phyloP scores from a whole-genome alignment of 2,329 filamentous ascomycete genomes.

The Talaromyces sp. region DNA sequence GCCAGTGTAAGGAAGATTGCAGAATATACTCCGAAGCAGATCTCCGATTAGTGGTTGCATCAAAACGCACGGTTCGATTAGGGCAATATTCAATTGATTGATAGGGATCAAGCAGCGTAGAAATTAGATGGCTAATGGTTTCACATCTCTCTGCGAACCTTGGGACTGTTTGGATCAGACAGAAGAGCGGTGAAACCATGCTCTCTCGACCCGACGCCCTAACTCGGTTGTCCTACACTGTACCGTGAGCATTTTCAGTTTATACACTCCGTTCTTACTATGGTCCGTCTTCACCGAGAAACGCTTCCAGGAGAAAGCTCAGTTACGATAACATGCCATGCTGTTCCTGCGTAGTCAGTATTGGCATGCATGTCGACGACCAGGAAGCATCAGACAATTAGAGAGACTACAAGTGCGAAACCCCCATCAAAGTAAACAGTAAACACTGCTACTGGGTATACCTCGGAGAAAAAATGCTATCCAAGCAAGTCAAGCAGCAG shows the following conservation, averaged over 20 bases:
- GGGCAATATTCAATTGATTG: background rate
- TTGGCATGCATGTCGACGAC: background rate
- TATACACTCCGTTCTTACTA: background rate
- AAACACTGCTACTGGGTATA: background rate
- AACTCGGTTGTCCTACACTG: background rate
- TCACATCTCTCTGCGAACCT: background rate
- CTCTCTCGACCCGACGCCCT: background rate
- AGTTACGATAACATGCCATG: background rate
- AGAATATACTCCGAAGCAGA: background rate
- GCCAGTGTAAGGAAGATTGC: background rate
- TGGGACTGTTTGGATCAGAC: background rate
- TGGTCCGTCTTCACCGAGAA: background rate
- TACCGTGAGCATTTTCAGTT: background rate
- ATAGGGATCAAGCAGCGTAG: background rate
- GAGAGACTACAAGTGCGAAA: background rate
- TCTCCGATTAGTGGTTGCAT: background rate
- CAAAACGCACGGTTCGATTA: background rate
- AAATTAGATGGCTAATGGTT: background rate
- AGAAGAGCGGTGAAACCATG: background rate
- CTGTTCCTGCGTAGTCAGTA: background rate
- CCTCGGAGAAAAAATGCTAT: background rate
- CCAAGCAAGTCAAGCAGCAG: background rate
- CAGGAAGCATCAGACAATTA: background rate
- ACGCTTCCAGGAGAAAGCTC: background rate
- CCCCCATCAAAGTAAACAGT: background rate